Evolutionary conservation across 2,329 filamentous ascomycete genomes (phyloP), one percentile per base, ranked within the genome.

Genomic region (Mycosphaerella sp.): DNA sequence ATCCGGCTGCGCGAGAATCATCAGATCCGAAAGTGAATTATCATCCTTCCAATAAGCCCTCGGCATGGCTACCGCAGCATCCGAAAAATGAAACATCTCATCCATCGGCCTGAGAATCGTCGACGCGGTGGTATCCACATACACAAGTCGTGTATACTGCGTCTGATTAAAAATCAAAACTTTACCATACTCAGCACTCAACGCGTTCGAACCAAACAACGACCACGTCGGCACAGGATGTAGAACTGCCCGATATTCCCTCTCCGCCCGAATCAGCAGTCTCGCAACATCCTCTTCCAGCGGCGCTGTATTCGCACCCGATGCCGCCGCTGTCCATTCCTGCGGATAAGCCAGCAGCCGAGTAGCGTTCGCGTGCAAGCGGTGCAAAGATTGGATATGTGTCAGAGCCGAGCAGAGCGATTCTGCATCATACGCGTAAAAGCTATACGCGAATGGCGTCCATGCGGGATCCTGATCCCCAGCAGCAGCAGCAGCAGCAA

Each of bases 91-190:
- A 67, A 88, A 87, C 0, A 87, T 73, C 48, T 86, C 82, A 57
- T 87, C 85, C 71, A 87, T 78, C 3, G 41, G 34, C 2, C 36
- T 16, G 3, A 58, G 73, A 1, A 87, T 68, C 2, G 78, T 78
- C n/a, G 78, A 72, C 59, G 87, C 83, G 5, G 81, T 82, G 4
- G 35, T 28, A 62, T 87, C 79, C 41, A 81, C 66, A 39, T 75
- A 71, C 34, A 81, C 70, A 30, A 81, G 69, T 39, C 79, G 75
- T 13, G 74, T 67, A 63, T 85, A 86, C 45, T 81, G 73, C 0
- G 78, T 80, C 49, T 84, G 79, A 54, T 81, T 82, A 62, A 85
- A 86, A 2, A 81, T 80, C 34, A 85, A 75, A 28, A 86, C 74
- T 63, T 87, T 87, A 21, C 81, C 82, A 59, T 80, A 82, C 2